Evolutionary conservation across 1,284 basidiomycete species (phyloP).

Genomic region (Ganoderma boninense): DNA sequence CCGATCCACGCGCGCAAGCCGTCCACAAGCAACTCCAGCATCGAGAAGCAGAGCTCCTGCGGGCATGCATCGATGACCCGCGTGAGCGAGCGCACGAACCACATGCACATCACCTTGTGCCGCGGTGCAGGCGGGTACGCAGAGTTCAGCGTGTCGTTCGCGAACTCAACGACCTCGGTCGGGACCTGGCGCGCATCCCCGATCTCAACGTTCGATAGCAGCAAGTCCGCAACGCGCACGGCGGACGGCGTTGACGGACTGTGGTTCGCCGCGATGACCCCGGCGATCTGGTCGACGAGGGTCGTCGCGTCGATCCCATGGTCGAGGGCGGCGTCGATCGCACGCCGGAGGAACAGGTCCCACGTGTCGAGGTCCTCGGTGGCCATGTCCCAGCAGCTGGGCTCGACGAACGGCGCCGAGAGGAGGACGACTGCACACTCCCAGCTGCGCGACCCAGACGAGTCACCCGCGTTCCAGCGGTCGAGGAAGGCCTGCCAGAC

Average conservation of each 20-base stretch:
- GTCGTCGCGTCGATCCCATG: constrained; percentile 58
- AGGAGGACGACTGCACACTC: constrained; percentile 64
- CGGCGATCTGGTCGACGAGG: constrained; percentile 64
- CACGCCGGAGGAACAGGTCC: constrained; percentile 61
- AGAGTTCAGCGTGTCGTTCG: constrained; percentile 62
- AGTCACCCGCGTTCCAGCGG: constrained; percentile 54
- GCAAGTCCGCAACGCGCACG: constrained; percentile 64
- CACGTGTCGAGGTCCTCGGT: constrained; percentile 63
- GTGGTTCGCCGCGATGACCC: constrained; percentile 52
- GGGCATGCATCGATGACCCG: constrained; percentile 63
- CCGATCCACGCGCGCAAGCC: constrained; percentile 69
- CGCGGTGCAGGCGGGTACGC: constrained; percentile 73
- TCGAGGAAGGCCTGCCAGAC: constrained; percentile 66
- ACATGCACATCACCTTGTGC: constrained; percentile 60
- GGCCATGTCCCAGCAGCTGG: constrained; percentile 60
- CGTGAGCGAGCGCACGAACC: constrained; percentile 66
- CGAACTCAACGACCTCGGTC: constrained; percentile 56
- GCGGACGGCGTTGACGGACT: constrained; percentile 52
- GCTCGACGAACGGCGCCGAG: constrained; percentile 65
- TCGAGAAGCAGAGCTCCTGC: constrained; percentile 48
- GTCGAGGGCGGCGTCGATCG: constrained; percentile 64
- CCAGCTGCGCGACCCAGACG: constrained; percentile 47
- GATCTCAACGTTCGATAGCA: constrained; percentile 62
- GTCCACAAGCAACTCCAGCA: constrained; percentile 59
- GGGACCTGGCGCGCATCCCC: constrained; percentile 58